Base-by-base conservation (phyloP, 148 eudicot genomes). In the Rhododendron ferrugineum region DNA sequence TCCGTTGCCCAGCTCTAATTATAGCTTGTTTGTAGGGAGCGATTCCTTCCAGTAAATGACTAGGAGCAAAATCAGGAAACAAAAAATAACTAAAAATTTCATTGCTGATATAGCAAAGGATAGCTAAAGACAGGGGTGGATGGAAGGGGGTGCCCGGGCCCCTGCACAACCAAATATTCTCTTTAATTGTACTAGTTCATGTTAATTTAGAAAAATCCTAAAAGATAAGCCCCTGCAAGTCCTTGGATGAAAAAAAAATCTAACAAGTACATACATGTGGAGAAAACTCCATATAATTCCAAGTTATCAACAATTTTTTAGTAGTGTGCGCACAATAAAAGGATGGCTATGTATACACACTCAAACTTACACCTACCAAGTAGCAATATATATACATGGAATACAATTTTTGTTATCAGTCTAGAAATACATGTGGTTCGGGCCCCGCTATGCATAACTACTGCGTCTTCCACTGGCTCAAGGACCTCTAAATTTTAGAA, bases 11-110 rank as follows among this genome's bases (percentile, higher is more conserved):
- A n/a, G n/a, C n/a, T n/a, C n/a, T n/a, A n/a, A 6, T 23, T 46
- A 77, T 42, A 26, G 32, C 37, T 79, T 79, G 47, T 74, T 54
- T 84, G 9, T 49, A 36, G 78, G 34, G 28, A 81, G 34, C 16
- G 37, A 58, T 30, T 64, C 28, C 8, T 23, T 44, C 47, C 23
- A 62, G 23, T 42, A 23, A n/a, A 40, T 9, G 26, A 56, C 36
- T 32, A 28, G 30, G 66, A 50, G 0, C 44, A 3, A 50, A 37
- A 58, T 26, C 2, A 23, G 14, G 60, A 37, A 30, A 60, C 5
- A 11, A 68, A 26, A 62, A 60, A 9, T 20, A n/a, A 49, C 74
- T 28, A 42, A 94, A 74, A 76, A 74, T 6, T 74, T 36, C 54
- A 40, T 76, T 54, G 86, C 60, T 49, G 81, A 58, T 40, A 36